Percentiles rank a stretch among this genome's conserved stretches.
These are phyloP conservation scores for Saposhnikovia divaricata DNA, from an alignment of 129 eudicot genomes.

Conservation along the genomic window DNA sequence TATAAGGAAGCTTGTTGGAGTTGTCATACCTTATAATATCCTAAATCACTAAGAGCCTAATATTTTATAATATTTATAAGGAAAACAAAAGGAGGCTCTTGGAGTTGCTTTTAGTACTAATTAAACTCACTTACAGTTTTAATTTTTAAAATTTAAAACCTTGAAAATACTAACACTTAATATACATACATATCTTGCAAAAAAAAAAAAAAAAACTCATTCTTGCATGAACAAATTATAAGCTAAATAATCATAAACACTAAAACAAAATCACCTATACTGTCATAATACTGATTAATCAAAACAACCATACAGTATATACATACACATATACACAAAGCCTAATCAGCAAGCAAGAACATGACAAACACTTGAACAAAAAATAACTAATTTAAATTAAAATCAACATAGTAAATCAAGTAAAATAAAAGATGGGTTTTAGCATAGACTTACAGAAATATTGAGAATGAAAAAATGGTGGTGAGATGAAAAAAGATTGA, in stretches of 20 bases:
- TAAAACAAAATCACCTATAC: not conserved
- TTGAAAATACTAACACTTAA: not conserved
- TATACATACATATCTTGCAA: not conserved
- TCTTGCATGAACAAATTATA: not conserved
- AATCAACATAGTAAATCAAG: not conserved
- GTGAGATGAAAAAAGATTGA: not conserved
- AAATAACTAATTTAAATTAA: not conserved
- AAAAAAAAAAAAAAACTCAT: not conserved
- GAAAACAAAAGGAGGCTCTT: too few species aligned
- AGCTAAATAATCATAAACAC: not conserved
- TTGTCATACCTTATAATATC: too few species aligned
- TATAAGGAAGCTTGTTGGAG: too few species aligned
- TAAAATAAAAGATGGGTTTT: not conserved
- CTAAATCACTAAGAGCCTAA: too few species aligned
- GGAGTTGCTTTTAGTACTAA: too few species aligned
- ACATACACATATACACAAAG: not conserved
- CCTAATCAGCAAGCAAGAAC: not conserved
- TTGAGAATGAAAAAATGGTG: not conserved
- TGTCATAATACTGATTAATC: not conserved
- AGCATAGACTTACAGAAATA: not conserved
- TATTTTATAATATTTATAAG: too few species aligned
- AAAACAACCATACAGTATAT: not conserved
- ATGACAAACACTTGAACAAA: not conserved
- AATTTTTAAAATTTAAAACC: not conserved
- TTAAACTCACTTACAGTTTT: not conserved